phyloP scores from a whole-genome alignment of 495 filamentous ascomycete genomes.

The Eremomyces bilateralis region DNA sequence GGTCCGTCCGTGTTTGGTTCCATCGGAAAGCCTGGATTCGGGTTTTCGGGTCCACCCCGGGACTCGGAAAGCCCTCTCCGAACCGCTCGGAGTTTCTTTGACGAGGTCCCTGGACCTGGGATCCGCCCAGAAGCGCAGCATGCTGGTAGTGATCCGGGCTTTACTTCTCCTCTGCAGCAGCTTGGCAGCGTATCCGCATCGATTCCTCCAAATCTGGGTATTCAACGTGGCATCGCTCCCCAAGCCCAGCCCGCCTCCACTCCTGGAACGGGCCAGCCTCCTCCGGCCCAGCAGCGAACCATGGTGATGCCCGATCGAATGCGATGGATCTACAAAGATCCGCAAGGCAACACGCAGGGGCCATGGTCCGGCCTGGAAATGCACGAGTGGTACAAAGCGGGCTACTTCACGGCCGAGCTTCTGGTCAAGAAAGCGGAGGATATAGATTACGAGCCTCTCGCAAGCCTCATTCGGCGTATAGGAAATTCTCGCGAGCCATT shows the following conservation, averaged over 20 bases:
- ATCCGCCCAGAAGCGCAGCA: constrained; percentile 6
- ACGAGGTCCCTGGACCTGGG: constrained; percentile 15
- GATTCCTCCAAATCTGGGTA: background rate
- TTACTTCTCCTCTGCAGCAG: too few species aligned
- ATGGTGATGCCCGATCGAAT: constrained; percentile 99
- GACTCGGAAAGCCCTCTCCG: constrained; percentile 45
- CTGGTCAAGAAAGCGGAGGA: constrained; percentile 90
- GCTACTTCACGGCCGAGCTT: constrained; percentile 87
- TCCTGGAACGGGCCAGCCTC: constrained; percentile 30
- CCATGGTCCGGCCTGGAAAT: constrained; percentile 94
- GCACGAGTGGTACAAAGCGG: constrained; percentile 99
- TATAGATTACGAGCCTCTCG: constrained; percentile 82
- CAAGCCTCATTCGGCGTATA: constrained; percentile 83
- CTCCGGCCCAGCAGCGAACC: constrained; percentile 51
- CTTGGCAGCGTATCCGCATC: background rate
- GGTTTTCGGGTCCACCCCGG: constrained; percentile 25
- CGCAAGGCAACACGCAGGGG: constrained; percentile 74
- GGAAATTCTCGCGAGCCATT: constrained; percentile 96
- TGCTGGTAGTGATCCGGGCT: background rate
- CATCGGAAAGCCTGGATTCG: constrained; percentile 25
- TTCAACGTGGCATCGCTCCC: constrained; percentile 1
- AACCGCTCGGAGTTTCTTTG: constrained; percentile 32
- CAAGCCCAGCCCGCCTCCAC: constrained; percentile 14
- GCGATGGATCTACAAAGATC: constrained; percentile 95
- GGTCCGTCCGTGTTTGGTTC: constrained; percentile 13